Evolutionary conservation across 73 alveolate genomes (phyloP).

Genomic region (Blepharisma japonicum): DNA sequence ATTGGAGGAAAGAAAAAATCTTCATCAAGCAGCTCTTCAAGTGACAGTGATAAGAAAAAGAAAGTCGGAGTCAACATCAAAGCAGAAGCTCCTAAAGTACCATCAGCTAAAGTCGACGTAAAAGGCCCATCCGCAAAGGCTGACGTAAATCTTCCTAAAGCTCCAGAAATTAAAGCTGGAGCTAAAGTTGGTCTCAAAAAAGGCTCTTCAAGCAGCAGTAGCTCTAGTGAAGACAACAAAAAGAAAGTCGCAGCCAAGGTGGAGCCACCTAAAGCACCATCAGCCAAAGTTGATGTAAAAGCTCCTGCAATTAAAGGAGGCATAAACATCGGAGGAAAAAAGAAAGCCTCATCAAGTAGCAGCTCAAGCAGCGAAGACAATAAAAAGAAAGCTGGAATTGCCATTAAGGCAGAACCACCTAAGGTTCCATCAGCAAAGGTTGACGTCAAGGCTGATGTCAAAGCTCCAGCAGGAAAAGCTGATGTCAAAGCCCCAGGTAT

Average conservation of each 20-base stretch:
- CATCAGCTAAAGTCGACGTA: constrained; percentile 18
- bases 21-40: neutral
- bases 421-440: neutral
- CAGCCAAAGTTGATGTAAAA: constrained; percentile 17
- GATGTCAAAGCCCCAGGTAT: neutral
- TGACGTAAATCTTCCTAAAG: constrained; percentile 8
- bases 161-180: no score
- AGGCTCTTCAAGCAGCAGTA: neutral
- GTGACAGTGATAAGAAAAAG: neutral
- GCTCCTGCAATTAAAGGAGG: neutral
- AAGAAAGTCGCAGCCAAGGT: neutral
- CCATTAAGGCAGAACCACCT: neutral
- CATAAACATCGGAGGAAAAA: neutral
- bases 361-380: neutral
- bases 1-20: neutral
- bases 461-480: constrained; percentile 22
- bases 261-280: neutral
- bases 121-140: constrained; percentile 8
- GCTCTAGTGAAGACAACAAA: neutral
- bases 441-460: constrained; percentile 11
- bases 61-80: neutral
- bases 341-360: neutral
- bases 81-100: neutral
- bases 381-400: constrained; percentile 8
- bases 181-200: neutral